Conservation (phyloP, 495 filamentous ascomycete genomes). For the Aspergillus ellipticus region DNA sequence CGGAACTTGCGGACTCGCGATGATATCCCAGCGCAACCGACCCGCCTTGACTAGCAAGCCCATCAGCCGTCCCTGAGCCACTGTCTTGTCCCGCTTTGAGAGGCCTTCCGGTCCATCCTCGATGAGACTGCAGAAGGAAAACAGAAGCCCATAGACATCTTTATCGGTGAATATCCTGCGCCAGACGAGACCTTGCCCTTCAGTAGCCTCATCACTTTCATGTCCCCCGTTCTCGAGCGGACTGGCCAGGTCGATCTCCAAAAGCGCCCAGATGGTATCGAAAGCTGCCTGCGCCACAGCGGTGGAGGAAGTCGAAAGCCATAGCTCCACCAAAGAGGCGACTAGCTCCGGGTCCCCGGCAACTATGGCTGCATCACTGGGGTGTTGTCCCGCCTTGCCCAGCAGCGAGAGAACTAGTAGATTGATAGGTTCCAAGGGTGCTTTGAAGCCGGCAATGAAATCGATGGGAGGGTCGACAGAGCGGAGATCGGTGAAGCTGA, state of each 20-base stretch:
- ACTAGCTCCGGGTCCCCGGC: slow-evolving; percentile 62
- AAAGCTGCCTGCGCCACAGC: slow-evolving; percentile 70
- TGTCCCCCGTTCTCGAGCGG: slow-evolving; percentile 44
- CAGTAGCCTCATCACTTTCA: slow-evolving; percentile 28
- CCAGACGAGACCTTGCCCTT: slow-evolving; percentile 72
- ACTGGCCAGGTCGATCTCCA: slow-evolving; percentile 59
- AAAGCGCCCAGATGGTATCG: slow-evolving; percentile 62
- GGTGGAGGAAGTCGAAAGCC: slow-evolving; percentile 67
- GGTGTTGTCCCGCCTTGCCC: slow-evolving; percentile 60
- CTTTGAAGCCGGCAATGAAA: slow-evolving; percentile 51
- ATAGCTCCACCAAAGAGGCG: slow-evolving; percentile 58
- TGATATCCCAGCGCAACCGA: slow-evolving; percentile 56
- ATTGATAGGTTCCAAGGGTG: slow-evolving; percentile 63
- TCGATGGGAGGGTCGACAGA: slow-evolving; percentile 44
- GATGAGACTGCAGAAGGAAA: slow-evolving; percentile 55
- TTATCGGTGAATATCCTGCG: slow-evolving; percentile 63
- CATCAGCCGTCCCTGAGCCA: slow-evolving; percentile 75
- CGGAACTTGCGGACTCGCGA: slow-evolving; percentile 54
- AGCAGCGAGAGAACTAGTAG: slow-evolving; percentile 66
- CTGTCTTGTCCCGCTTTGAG: slow-evolving; percentile 60
- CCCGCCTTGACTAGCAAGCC: slow-evolving; percentile 66
- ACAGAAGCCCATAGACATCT: slow-evolving; percentile 62
- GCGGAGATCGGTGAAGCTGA: slow-evolving; percentile 44
- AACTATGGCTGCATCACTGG: slow-evolving; percentile 64
- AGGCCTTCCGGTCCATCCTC: slow-evolving; percentile 37